These are phyloP conservation scores for Thielaviopsis cerberus DNA, from an alignment of 2,329 filamentous ascomycete genomes.

Conservation along the genomic window DNA sequence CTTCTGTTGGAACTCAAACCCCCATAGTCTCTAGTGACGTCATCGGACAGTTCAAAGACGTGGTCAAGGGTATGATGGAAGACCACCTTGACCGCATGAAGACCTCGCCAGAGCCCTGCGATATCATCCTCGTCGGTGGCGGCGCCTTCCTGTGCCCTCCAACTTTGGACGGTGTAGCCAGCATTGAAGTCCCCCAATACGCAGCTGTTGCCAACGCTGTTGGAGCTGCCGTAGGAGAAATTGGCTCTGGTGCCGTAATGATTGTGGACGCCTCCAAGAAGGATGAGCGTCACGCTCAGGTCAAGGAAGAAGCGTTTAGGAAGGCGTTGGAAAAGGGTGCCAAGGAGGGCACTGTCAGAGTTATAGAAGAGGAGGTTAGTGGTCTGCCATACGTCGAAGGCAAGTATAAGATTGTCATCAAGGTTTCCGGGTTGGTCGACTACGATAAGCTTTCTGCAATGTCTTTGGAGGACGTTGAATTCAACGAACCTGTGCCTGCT, in stretches of 20 bases:
- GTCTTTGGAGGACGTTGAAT: background rate
- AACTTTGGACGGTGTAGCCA: slow-evolving; percentile 13
- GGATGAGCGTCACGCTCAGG: slow-evolving; percentile 11
- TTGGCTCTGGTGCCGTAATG: slow-evolving; percentile 13
- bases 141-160: slow-evolving; percentile 14
- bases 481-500: slow-evolving; percentile 5
- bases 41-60: slow-evolving; percentile 9
- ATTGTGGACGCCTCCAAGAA: slow-evolving; percentile 13
- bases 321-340: slow-evolving; percentile 14
- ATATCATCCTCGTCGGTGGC: slow-evolving; percentile 15
- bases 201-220: slow-evolving; percentile 15
- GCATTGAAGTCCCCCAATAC: slow-evolving; percentile 13
- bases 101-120: slow-evolving; percentile 13
- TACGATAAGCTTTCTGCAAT: slow-evolving; percentile 12
- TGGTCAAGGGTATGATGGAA: slow-evolving; percentile 13
- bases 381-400: slow-evolving; percentile 15
- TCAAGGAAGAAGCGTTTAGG: slow-evolving; percentile 12
- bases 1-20: slow-evolving; percentile 15
- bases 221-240: slow-evolving; percentile 15
- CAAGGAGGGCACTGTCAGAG: slow-evolving; percentile 6
- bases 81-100: slow-evolving; percentile 15
- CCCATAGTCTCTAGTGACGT: slow-evolving; percentile 13
- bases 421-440: slow-evolving; percentile 14
- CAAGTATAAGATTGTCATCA: slow-evolving; percentile 14
- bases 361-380: slow-evolving; percentile 14